Conservation (phyloP, 1,139 yeast species). For the Diutina ranongensis region DNA sequence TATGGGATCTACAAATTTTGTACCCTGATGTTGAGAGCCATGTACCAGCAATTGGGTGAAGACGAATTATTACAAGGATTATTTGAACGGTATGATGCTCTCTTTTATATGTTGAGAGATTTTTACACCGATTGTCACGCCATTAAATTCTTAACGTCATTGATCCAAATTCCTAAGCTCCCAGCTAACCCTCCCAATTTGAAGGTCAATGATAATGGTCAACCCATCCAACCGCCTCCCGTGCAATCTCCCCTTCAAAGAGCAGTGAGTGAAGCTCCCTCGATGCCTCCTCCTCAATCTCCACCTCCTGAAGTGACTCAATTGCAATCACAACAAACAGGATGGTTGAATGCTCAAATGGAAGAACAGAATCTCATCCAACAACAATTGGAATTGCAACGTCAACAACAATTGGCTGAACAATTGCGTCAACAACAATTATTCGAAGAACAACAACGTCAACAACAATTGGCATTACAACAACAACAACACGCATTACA, state of each 20-base stretch:
- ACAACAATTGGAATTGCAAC: constrained; percentile 37
- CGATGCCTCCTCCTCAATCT: not conserved
- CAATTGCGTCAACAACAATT: constrained; percentile 48
- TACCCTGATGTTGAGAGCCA: constrained; percentile 83
- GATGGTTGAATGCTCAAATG: constrained; percentile 5
- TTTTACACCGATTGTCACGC: constrained; percentile 88
- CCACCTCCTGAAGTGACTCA: not conserved
- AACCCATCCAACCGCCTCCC: constrained; percentile 22
- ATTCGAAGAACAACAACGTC: constrained; percentile 62
- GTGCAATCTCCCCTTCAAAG: not conserved
- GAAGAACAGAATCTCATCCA: constrained; percentile 1
- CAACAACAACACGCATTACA: constrained; percentile 52
- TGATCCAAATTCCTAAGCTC: constrained; percentile 79
- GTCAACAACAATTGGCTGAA: constrained; percentile 37
- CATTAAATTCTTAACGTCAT: constrained; percentile 68
- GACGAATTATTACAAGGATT: constrained; percentile 73
- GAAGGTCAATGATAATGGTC: constrained; percentile 31
- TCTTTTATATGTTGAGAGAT: constrained; percentile 68
- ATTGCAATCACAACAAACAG: constrained; percentile 2
- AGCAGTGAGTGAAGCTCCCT: not conserved
- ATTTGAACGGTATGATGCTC: constrained; percentile 62
- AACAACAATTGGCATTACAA: constrained; percentile 38
- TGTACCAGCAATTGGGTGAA: constrained; percentile 67
- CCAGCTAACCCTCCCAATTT: constrained; percentile 62
- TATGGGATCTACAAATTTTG: constrained; percentile 87